Evolutionary conservation across 2,329 filamentous ascomycete genomes (phyloP).

Genomic region (Monosporascus sp.): DNA sequence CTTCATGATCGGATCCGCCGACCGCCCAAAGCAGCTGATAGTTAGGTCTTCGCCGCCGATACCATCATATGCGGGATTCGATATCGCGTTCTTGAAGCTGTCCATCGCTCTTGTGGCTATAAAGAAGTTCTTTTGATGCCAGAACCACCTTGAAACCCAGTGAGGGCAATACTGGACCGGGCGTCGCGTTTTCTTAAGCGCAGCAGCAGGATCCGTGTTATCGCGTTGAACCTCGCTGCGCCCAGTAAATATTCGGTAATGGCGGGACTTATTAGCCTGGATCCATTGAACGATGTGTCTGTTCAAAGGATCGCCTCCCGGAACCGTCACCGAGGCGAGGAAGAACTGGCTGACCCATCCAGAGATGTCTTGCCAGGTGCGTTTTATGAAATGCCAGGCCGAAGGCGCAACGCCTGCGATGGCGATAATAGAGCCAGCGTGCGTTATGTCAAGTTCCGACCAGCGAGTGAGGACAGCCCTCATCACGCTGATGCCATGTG

Average conservation of each 20-base stretch:
- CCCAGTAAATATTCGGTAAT: constrained; percentile 37
- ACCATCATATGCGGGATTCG: constrained; percentile 40
- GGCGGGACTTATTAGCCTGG: constrained; percentile 31
- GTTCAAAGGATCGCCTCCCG: constrained; percentile 39
- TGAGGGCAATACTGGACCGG: constrained; percentile 40
- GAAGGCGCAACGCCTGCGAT: constrained; percentile 37
- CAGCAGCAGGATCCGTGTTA: constrained; percentile 29
- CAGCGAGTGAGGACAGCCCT: constrained; percentile 33
- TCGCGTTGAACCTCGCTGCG: constrained; percentile 33
- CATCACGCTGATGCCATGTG: constrained; percentile 29
- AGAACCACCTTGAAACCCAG: constrained; percentile 43
- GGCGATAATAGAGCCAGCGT: constrained; percentile 39
- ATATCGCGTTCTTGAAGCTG: constrained; percentile 30
- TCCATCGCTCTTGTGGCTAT: constrained; percentile 37
- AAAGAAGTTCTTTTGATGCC: constrained; percentile 41
- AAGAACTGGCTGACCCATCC: constrained; percentile 37
- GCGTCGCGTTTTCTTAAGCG: constrained; percentile 36
- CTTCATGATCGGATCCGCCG: constrained; percentile 41
- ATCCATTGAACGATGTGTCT: constrained; percentile 40
- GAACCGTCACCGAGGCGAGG: constrained; percentile 38
- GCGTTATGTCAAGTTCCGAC: constrained; percentile 41
- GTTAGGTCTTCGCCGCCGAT: constrained; percentile 41
- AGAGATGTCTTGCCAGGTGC: constrained; percentile 32
- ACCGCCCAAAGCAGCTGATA: constrained; percentile 46
- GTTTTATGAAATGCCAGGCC: constrained; percentile 32